Base-by-base conservation (phyloP, 257 asterid species). In the Anisodus acutangulus region DNA sequence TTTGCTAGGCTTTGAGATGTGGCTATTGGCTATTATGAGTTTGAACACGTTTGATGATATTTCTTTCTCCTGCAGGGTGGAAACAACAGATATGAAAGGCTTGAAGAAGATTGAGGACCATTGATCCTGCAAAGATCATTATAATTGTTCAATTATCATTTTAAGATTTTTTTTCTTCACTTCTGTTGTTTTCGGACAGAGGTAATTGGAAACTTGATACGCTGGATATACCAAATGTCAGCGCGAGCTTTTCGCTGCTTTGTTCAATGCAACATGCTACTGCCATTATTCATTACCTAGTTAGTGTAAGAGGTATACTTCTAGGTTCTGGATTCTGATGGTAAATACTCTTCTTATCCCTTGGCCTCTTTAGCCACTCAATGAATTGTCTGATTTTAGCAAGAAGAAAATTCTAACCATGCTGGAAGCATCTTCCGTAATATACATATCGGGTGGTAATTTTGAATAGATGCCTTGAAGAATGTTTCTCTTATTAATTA, bases 41-140 rank as follows among this genome's bases (percentile, higher is more conserved):
- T 9, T 43, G 79, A 43, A 71, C 58, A 9, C n/a, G 79, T 71
- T 45, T 71, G 37, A 71, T 71, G 79, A 71, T 71, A n/a, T 78
- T 53, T 78, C 81, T 78, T 78, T 71, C 31, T 47, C 57, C 26
- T 87, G 85, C 93, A 95, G 99, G 89, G 99, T 94, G 90, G 97
- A 95, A 87, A 95, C 99, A 54, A 95, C 99, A 9, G 99, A 95
- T 85, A 95, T 95, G 99, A 95, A 94, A 88, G 94, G 98, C 83
- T 87, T 95, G 91, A 95, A 95, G 94, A 95, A 95, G 93, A 88
- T 93, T 15, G 98, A 95, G 87, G 97, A 94, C 70, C 99, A 95
- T 71, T 74, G 81, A 74, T 26, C 86, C 74, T 15, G 51, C 76
- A 81, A 81, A 43, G 45, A 74, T 26, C 26, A 51, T 78, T 78